Evolutionary conservation across 1,284 basidiomycete species (phyloP), one percentile per base, ranked within the genome.

Genomic region (Taiwanofungus camphoratus): DNA sequence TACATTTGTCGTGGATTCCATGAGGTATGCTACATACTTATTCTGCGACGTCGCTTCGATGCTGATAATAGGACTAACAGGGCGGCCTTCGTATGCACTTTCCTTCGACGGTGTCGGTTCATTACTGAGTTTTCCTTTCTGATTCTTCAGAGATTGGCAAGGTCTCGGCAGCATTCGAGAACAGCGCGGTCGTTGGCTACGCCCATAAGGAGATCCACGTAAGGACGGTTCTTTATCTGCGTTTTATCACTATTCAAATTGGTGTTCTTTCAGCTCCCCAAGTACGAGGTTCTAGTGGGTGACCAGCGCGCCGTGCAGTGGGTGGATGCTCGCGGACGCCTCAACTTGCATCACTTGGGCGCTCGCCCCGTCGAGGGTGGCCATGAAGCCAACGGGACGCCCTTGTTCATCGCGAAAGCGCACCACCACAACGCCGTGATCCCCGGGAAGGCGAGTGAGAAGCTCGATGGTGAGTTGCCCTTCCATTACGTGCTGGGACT

Each of bases 241-340:
- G 26, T 21, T 23, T 24, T 37, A 7, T 21, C 40, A 41, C 44
- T 41, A 5, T 34, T 42, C 12, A 44, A 15, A 36, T 6, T 19
- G 12, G 12, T 8, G 41, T 13, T 37, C 34, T 19, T 15, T 15
- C 43, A 85, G 83, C 39, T 78, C 36, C 69, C 69, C 20, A 69
- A 66, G 34, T 86, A 76, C 52, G 82, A 86, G 54, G 70, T 87
- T 33, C 76, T 87, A 22, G 63, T 86, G n/a, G 85, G 80, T 3
- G 68, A 86, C 56, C 64, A 69, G 49, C 63, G 61, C 5, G 77
- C 67, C 15, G 62, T 88, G 38, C 68, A 56, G 42, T 88, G 84
- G 84, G 75, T 82, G 1, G 52, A 68, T 41, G 53, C 60, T 27
- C 61, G 60, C 30, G 79, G 78, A 20, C 57, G 56, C 3, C 52